Evolutionary conservation across 176 grass and related monocot genomes (phyloP).

Genomic region (Rhynchospora breviuscula): DNA sequence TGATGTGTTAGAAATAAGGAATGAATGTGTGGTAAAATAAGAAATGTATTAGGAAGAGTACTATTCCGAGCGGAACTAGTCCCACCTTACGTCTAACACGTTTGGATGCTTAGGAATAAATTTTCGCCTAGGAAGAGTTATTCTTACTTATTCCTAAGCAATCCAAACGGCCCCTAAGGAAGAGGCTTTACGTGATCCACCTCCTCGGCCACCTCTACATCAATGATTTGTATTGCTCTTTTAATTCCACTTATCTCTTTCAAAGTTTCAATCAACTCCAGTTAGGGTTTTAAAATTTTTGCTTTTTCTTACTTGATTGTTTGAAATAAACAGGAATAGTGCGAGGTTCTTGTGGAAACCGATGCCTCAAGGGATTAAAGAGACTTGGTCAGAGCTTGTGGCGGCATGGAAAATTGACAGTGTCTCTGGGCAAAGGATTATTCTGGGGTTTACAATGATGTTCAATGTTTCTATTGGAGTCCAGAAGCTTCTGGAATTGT

Average conservation of each 20-base stretch:
- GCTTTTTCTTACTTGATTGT: background rate
- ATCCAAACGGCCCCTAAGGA: too few relatives aligned
- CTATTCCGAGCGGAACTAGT: too few relatives aligned
- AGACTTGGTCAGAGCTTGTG: constrained; percentile 52
- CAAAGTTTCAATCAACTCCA: background rate
- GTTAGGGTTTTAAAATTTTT: background rate
- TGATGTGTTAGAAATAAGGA: too few relatives aligned
- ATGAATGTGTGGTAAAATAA: too few relatives aligned
- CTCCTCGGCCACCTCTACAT: constrained; percentile 68
- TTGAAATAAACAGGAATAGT: constrained; percentile 51
- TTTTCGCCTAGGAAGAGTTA: too few relatives aligned
- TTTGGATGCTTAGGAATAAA: too few relatives aligned
- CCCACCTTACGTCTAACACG: too few relatives aligned
- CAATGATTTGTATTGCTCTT: constrained; percentile 52
- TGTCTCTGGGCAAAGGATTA: constrained; percentile 79
- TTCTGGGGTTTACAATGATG: constrained; percentile 47
- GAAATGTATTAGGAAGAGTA: too few relatives aligned
- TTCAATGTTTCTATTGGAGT: constrained; percentile 57
- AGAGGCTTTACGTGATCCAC: constrained; percentile 82
- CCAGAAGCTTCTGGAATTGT: constrained; percentile 47
- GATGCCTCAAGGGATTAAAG: constrained; percentile 66
- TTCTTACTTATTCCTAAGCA: too few relatives aligned
- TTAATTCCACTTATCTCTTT: background rate
- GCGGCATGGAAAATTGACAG: constrained; percentile 73
- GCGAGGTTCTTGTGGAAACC: constrained; percentile 85